Evolutionary conservation across 1,284 basidiomycete genomes (phyloP).

Genomic region (Apiotrichum montevideense): DNA sequence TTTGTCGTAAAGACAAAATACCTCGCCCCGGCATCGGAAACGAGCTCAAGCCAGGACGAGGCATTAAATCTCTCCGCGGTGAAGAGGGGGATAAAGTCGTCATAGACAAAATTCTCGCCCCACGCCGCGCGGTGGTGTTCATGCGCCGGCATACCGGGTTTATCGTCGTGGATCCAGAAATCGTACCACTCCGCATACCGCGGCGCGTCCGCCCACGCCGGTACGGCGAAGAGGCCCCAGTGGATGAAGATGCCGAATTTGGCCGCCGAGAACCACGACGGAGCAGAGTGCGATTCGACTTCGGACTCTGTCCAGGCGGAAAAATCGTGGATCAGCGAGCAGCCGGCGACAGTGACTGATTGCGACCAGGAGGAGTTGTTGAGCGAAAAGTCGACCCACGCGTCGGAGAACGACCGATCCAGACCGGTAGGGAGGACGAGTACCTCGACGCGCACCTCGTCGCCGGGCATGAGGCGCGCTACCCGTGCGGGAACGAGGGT

Average conservation of each 20-base stretch:
- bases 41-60: conserved; percentile 54
- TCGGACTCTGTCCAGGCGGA: conserved; percentile 9
- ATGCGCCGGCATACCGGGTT: conserved; percentile 47
- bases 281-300: conserved; percentile 9
- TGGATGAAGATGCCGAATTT: conserved; percentile 53
- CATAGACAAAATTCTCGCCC: conserved; percentile 53
- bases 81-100: conserved; percentile 57
- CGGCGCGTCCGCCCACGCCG: conserved; percentile 29
- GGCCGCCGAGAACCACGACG: conserved; percentile 15
- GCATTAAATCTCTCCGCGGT: conserved; percentile 55
- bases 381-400: not conserved
- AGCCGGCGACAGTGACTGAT: not conserved
- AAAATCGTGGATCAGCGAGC: conserved; percentile 11
- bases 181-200: conserved; percentile 57
- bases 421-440: conserved; percentile 3
- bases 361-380: not conserved
- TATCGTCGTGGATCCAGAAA: conserved; percentile 35
- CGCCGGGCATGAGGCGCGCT: conserved; percentile 18
- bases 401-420: not conserved
- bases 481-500: not conserved
- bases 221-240: conserved; percentile 56
- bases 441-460: conserved; percentile 14
- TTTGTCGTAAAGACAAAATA: conserved; percentile 58
- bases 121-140: conserved; percentile 53
- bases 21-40: conserved; percentile 56